A percentile compares a stretch with the other conserved stretches of the same genome.
Conservation (phyloP, 805 yeast genomes). For the Cyberlindnera mycetangii region DNA sequence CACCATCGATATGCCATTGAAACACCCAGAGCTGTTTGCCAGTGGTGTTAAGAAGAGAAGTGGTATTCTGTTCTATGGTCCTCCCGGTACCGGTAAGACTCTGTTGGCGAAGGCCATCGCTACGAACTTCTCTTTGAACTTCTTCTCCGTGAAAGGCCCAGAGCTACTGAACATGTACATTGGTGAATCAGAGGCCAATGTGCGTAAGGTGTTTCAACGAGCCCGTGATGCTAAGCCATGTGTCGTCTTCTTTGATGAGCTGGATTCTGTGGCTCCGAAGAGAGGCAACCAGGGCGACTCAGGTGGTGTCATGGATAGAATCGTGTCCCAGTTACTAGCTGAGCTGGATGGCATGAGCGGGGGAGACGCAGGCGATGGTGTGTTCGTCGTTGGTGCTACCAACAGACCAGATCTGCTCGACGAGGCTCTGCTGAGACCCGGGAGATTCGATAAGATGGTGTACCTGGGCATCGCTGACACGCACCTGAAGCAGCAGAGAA, state of each 20-base stretch:
- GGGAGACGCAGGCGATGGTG: constrained; percentile 74
- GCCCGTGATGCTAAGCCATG: constrained; percentile 98
- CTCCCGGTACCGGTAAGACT: constrained; percentile 98
- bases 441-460: constrained; percentile 92
- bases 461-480: constrained; percentile 93
- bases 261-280: constrained; percentile 97
- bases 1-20: constrained; percentile 93
- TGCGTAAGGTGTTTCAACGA: constrained; percentile 86
- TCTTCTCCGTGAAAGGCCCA: constrained; percentile 96
- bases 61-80: constrained; percentile 94
- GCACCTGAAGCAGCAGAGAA: constrained; percentile 80
- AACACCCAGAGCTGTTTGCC: constrained; percentile 84
- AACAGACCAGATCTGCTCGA: constrained; percentile 94
- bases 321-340: constrained; percentile 91
- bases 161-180: constrained; percentile 96
- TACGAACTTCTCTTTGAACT: constrained; percentile 88
- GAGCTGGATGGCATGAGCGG: constrained; percentile 96
- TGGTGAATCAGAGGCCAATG: constrained; percentile 98
- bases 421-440: constrained; percentile 90
- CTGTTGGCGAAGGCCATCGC: constrained; percentile 96
- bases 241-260: constrained; percentile 94
- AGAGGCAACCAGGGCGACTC: constrained; percentile 99
- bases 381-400: constrained; percentile 98
- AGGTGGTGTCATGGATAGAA: constrained; percentile 98
- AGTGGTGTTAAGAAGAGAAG: constrained; percentile 91